These are phyloP conservation scores for Exophiala dermatitidis DNA, from an alignment of 2,329 filamentous ascomycete species.

Conservation along the genomic window DNA sequence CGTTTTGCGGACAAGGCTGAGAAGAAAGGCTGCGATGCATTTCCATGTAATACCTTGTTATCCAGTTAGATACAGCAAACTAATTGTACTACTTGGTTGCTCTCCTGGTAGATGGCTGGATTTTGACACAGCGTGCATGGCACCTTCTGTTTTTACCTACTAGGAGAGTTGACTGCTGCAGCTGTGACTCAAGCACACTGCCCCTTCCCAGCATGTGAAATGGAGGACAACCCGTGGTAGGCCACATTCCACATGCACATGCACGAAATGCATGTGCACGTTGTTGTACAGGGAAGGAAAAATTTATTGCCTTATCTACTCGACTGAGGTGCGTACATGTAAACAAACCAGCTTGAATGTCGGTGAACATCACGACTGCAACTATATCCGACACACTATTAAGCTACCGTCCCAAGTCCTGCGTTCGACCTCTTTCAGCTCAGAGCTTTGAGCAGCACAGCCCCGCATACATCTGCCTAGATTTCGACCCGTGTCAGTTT, in stretches of 20 bases:
- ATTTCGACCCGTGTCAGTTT: background rate
- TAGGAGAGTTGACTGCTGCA: too few species aligned
- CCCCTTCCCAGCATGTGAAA: background rate
- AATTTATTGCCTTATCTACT: background rate
- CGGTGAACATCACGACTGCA: background rate
- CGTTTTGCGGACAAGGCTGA: too few species aligned
- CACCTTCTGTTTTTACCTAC: too few species aligned
- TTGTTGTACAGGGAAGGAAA: background rate
- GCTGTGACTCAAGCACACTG: too few species aligned
- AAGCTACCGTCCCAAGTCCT: background rate
- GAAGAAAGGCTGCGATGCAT: too few species aligned
- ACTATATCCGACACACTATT: background rate
- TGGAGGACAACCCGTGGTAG: too few species aligned
- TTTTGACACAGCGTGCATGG: too few species aligned
- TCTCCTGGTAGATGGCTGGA: too few species aligned
- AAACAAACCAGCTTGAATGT: background rate
- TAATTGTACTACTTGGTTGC: too few species aligned
- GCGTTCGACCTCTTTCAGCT: background rate
- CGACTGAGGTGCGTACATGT: background rate
- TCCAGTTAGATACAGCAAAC: too few species aligned
- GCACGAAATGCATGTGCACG: background rate
- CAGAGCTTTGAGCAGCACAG: slow-evolving; percentile 1
- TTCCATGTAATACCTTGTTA: too few species aligned
- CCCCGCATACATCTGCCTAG: slow-evolving; percentile 19
- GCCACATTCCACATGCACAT: background rate